Percentiles rank a stretch among this genome's conserved stretches.
Evolutionary conservation across 345 rosid genomes (phyloP).

Genomic region (Sisymbrium altissimum): DNA sequence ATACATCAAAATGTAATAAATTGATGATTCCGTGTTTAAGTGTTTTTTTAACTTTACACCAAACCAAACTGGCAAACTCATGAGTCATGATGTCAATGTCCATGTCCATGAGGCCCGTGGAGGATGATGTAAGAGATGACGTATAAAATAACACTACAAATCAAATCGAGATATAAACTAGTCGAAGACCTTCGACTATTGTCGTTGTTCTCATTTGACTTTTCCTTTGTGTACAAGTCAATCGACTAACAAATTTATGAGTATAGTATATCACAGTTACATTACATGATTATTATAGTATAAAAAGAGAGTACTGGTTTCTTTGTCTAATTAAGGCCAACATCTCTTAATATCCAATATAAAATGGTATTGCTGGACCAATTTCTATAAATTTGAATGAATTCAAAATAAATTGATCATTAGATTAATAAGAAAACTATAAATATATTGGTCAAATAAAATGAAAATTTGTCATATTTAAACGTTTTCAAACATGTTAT

Average conservation of each 20-base stretch:
- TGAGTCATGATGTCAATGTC: slow-evolving; percentile 35
- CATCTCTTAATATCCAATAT: too few relatives aligned
- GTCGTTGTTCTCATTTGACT: slow-evolving; percentile 33
- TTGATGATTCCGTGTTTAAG: neutral
- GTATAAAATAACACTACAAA: slow-evolving; percentile 22
- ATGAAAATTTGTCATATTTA: too few relatives aligned
- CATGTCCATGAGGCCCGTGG: slow-evolving; percentile 36
- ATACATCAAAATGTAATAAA: slow-evolving; percentile 11
- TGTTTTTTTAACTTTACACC: slow-evolving; percentile 28
- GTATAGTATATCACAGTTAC: too few relatives aligned
- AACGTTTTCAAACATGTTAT: too few relatives aligned
- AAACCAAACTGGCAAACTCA: slow-evolving; percentile 26
- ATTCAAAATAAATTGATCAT: too few relatives aligned
- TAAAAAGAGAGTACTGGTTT: too few relatives aligned
- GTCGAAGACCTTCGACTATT: slow-evolving; percentile 6
- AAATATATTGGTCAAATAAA: too few relatives aligned
- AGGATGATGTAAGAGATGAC: slow-evolving; percentile 36
- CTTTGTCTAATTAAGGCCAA: too few relatives aligned
- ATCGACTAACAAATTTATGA: neutral
- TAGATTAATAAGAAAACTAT: too few relatives aligned
- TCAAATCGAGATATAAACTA: neutral
- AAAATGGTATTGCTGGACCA: too few relatives aligned
- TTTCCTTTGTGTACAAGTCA: slow-evolving; percentile 26
- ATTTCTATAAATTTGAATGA: too few relatives aligned
- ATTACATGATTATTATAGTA: too few relatives aligned